These are phyloP conservation scores for Candida sphagnicola DNA, from an alignment of 805 yeast species.

Conservation along the genomic window DNA sequence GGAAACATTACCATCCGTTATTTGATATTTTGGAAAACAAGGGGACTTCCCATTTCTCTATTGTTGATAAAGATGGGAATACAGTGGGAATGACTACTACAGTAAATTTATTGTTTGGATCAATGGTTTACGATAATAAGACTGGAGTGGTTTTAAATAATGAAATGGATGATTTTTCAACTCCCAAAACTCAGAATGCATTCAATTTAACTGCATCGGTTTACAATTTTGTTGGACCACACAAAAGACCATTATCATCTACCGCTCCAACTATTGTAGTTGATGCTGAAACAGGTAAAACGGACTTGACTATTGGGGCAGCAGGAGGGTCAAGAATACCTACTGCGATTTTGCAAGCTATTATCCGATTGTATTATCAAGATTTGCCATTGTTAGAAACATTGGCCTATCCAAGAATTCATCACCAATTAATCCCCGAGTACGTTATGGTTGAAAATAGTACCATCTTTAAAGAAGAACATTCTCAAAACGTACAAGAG, in stretches of 20 bases:
- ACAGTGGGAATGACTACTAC: constrained; percentile 90
- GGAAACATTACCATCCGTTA: constrained; percentile 76
- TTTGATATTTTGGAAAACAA: constrained; percentile 76
- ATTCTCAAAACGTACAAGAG: constrained; percentile 1
- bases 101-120: constrained; percentile 79
- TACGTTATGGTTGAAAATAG: constrained; percentile 56
- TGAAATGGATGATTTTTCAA: constrained; percentile 93
- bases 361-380: constrained; percentile 61
- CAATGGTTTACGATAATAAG: constrained; percentile 68
- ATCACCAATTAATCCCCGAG: constrained; percentile 87
- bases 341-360: constrained; percentile 78
- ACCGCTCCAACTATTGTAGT: constrained; percentile 66
- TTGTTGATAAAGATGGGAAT: constrained; percentile 69
- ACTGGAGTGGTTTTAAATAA: constrained; percentile 86
- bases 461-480: constrained; percentile 32
- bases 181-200: constrained; percentile 64
- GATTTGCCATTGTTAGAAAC: constrained; percentile 59
- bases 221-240: constrained; percentile 72
- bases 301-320: constrained; percentile 78
- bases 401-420: constrained; percentile 76
- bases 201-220: constrained; percentile 79
- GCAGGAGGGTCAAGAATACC: constrained; percentile 92
- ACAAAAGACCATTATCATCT: constrained; percentile 80
- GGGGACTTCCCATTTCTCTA: constrained; percentile 86
- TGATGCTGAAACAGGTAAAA: constrained; percentile 32